Conservation (phyloP, 2,329 filamentous ascomycete genomes). For the Penicillium sp. region DNA sequence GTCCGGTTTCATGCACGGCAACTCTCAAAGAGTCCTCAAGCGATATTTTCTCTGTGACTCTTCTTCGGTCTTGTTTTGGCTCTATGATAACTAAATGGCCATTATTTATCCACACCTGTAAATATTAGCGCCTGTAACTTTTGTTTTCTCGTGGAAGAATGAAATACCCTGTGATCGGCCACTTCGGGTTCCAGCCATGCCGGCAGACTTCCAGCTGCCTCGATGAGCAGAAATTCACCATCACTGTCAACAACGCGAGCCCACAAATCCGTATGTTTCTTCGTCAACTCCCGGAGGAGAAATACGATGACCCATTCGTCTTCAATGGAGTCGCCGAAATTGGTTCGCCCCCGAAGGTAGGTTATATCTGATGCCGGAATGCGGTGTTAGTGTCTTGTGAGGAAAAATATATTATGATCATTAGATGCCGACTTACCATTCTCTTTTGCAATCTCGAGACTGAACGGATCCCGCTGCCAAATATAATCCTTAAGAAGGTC, state of each 20-base stretch:
- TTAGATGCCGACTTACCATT: constrained; percentile 46
- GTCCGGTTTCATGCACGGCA: constrained; percentile 54
- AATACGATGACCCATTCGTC: constrained; percentile 98
- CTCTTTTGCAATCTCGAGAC: constrained; percentile 59
- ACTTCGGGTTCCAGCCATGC: constrained; percentile 90
- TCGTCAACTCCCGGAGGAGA: constrained; percentile 76
- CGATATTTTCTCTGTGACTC: constrained; percentile 48
- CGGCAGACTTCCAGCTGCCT: constrained; percentile 83
- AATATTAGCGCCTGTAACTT: constrained; percentile 11
- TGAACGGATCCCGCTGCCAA: constrained; percentile 85
- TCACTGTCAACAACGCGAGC: constrained; percentile 79
- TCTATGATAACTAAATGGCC: constrained; percentile 71
- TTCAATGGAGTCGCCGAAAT: constrained; percentile 91
- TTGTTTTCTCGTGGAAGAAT: not conserved
- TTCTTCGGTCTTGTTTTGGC: constrained; percentile 45
- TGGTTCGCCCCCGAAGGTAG: constrained; percentile 71
- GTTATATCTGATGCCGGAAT: constrained; percentile 38
- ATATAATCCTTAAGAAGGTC: constrained; percentile 78
- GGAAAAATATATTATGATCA: not conserved
- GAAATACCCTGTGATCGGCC: constrained; percentile 66
- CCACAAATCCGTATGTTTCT: constrained; percentile 70
- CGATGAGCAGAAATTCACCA: constrained; percentile 91
- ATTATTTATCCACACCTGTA: constrained; percentile 75
- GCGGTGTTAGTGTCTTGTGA: not conserved
- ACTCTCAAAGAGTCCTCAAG: constrained; percentile 61